phyloP scores from a whole-genome alignment of 1,284 basidiomycete genomes.

The Dichomitus squalens region DNA sequence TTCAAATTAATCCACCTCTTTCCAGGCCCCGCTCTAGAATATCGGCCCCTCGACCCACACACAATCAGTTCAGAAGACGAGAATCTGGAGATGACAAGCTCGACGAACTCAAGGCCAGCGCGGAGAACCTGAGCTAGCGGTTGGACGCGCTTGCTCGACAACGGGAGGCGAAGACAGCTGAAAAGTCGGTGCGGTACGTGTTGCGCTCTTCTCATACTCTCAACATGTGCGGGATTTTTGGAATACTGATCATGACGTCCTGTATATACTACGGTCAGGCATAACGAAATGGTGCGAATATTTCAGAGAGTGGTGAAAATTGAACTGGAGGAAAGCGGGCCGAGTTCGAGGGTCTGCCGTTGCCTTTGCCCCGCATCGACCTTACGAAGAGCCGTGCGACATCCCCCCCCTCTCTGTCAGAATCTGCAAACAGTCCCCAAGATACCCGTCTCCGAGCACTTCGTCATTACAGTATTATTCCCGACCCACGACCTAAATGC shows the following conservation, averaged over 20 bases:
- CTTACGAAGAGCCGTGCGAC: constrained; percentile 23
- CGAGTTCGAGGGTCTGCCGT: constrained; percentile 58
- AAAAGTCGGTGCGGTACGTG: constrained; percentile 50
- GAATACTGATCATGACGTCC: no score
- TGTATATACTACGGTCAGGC: constrained; percentile 39
- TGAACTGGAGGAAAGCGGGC: constrained; percentile 70
- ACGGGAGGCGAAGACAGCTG: constrained; percentile 47
- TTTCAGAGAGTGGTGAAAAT: constrained; percentile 74
- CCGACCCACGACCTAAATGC: not conserved
- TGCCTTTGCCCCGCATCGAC: constrained; percentile 49
- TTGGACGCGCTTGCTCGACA: constrained; percentile 49
- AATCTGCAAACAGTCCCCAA: not conserved
- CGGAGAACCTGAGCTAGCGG: constrained; percentile 49
- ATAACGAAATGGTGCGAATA: constrained; percentile 66
- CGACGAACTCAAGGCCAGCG: constrained; percentile 52
- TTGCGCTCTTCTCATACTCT: constrained; percentile 4
- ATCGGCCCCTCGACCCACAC: constrained; percentile 73
- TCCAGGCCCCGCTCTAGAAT: no score
- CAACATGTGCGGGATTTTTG: not conserved
- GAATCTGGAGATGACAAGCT: constrained; percentile 77
- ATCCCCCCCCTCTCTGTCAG: not conserved
- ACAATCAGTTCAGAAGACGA: constrained; percentile 72
- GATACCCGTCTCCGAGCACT: not conserved
- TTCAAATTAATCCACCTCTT: no score
- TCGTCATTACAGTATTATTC: not conserved